These are phyloP conservation scores for Microdochium nivale DNA, from an alignment of 2,329 filamentous ascomycete genomes.

Conservation along the genomic window DNA sequence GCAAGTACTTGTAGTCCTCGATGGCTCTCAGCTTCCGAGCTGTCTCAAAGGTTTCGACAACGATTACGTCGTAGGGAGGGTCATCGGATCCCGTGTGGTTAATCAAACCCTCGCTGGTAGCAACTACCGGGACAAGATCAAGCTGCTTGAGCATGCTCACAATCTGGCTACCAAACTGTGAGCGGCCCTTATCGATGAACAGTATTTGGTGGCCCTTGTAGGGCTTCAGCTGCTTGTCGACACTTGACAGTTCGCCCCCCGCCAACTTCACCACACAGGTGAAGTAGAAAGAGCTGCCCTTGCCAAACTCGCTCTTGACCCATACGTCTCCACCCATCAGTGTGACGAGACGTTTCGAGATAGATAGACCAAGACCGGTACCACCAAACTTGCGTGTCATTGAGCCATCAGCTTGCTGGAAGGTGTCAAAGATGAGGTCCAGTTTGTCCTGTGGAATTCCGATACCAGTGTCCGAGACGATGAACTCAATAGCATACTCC, in stretches of 20 bases:
- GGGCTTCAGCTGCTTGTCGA: constrained; percentile 77
- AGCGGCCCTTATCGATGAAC: constrained; percentile 88
- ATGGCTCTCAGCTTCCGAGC: constrained; percentile 77
- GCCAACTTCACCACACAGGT: constrained; percentile 86
- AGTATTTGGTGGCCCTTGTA: constrained; percentile 89
- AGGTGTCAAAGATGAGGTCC: constrained; percentile 95
- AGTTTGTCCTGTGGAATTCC: constrained; percentile 94
- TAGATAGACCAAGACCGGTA: constrained; percentile 86
- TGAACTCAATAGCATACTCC: constrained; percentile 91
- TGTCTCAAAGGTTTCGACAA: constrained; percentile 88
- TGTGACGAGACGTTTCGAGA: constrained; percentile 89
- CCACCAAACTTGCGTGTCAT: constrained; percentile 95
- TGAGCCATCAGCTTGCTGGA: constrained; percentile 95
- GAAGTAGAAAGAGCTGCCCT: constrained; percentile 93
- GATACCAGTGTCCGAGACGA: constrained; percentile 92
- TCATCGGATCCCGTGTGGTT: constrained; percentile 44
- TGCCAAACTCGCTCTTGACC: constrained; percentile 87
- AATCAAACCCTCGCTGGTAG: constrained; percentile 66
- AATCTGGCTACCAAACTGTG: constrained; percentile 68
- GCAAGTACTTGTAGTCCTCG: constrained; percentile 96
- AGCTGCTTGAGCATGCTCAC: constrained; percentile 69
- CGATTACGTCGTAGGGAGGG: constrained; percentile 84
- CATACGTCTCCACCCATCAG: constrained; percentile 95
- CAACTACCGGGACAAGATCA: constrained; percentile 72
- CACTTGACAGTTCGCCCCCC: constrained; percentile 65